Base-by-base conservation (phyloP, 2,329 filamentous ascomycete genomes). In the Colletotrichum sp. region DNA sequence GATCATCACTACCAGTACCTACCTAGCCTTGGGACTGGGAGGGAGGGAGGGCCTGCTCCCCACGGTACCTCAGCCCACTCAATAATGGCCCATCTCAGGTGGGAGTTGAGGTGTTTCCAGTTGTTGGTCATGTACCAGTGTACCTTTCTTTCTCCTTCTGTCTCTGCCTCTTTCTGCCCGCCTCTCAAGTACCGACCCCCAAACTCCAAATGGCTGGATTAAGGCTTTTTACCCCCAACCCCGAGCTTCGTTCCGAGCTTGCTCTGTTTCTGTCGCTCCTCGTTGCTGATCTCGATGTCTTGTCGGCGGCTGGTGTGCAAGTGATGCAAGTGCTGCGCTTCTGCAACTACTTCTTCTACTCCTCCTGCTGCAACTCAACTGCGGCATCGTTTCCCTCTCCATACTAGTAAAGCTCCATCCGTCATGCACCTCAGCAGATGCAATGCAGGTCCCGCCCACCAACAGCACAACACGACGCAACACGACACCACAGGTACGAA, bases 341-440 rank as follows among this genome's bases (percentile, higher is more conserved):
- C 64, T 34, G n/a, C 61, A n/a, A 15, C 28, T 58, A 3, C 66
- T 38, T 36, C 24, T 15, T n/a, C 38, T 32, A 8, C 30, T 61
- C 6, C 30, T 48, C 9, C 43, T 48, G 43, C 48, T 67, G 65
- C 64, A 24, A 38, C 60, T 21, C 60, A 32, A 38, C 32, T 24
- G 60, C 32, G 60, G 32, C 32, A 64, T 43, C 61, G 61, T 32
- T 64, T 36, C 21, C 12, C 12, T 26, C 48, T 28, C 6, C 65
- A 18, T n/a, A 12, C 65, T 55, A 48, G 30, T 21, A 32, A 13
- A 69, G 67, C 38, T 60, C 55, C 57, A 48, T 63, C 18, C 67
- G 24, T 48, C 57, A 68, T 75, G 73, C 57, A 72, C 63, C 69
- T 75, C 63, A 63, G 63, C 55, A 71, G 52, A 75, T 75, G 73